Evolutionary conservation across 805 yeast species (phyloP).

Genomic region (Schizosaccharomyces japonicus): DNA sequence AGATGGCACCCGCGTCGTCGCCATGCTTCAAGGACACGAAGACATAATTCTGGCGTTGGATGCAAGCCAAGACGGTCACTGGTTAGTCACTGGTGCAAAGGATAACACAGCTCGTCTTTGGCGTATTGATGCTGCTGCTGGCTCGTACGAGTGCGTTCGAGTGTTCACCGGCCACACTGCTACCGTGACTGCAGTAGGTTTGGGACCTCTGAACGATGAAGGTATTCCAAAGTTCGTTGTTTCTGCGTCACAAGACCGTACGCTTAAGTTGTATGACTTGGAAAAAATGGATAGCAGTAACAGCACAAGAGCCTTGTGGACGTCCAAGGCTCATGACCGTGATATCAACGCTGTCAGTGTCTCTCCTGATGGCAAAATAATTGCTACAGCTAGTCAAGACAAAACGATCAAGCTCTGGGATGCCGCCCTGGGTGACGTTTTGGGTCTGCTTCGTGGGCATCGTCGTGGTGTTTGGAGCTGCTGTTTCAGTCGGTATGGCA

Average conservation of each 20-base stretch:
- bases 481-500: slow-evolving; percentile 56
- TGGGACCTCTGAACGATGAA: slow-evolving; percentile 25
- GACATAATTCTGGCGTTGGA: slow-evolving; percentile 69
- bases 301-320: slow-evolving; percentile 38
- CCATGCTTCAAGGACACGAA: slow-evolving; percentile 52
- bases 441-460: slow-evolving; percentile 72
- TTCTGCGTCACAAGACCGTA: slow-evolving; percentile 68
- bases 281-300: slow-evolving; percentile 10
- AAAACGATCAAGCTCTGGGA: slow-evolving; percentile 82
- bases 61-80: slow-evolving; percentile 50
- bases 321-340: slow-evolving; percentile 90
- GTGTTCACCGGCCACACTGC: slow-evolving; percentile 70
- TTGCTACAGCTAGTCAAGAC: slow-evolving; percentile 90
- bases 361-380: slow-evolving; percentile 67
- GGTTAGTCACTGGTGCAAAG: slow-evolving; percentile 84
- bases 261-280: slow-evolving; percentile 56
- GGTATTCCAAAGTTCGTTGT: slow-evolving; percentile 39
- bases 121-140: slow-evolving; percentile 23
- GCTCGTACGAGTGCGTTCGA: slow-evolving; percentile 26
- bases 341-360: slow-evolving; percentile 78
- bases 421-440: slow-evolving; percentile 57
- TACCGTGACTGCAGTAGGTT: slow-evolving; percentile 57
- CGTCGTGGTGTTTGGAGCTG: slow-evolving; percentile 89
- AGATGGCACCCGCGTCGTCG: slow-evolving; percentile 29
- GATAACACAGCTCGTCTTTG: slow-evolving; percentile 71